Percentiles rank a stretch among this genome's conserved stretches.
phyloP scores from a whole-genome alignment of 371 early-diverging fungal species.

The Phascolomyces articulosus region DNA sequence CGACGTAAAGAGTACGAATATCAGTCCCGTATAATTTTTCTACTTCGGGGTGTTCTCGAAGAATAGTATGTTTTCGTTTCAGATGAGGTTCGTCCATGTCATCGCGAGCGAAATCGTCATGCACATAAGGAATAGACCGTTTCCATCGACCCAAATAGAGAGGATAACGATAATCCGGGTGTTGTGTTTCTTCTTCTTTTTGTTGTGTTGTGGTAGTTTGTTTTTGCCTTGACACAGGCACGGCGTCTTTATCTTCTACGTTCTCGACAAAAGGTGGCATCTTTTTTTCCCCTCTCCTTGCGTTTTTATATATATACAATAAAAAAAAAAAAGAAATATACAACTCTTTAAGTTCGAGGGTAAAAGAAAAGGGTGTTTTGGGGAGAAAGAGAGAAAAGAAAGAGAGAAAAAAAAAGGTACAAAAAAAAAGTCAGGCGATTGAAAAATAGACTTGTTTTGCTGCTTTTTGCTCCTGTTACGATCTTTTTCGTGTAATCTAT shows the following conservation, averaged over 20 bases:
- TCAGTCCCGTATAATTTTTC: slow-evolving; percentile 86
- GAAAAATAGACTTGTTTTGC: background rate
- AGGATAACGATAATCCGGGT: slow-evolving; percentile 79
- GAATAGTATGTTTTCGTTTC: slow-evolving; percentile 87
- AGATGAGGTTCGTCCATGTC: slow-evolving; percentile 95
- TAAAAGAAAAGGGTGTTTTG: background rate
- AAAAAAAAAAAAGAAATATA: background rate
- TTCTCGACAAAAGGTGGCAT: slow-evolving; percentile 36
- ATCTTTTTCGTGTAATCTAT: background rate
- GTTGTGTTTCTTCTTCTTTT: slow-evolving; percentile 15
- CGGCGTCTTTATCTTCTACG: slow-evolving; percentile 20
- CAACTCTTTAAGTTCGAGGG: background rate
- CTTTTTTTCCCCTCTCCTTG: no score
- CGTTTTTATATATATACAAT: background rate
- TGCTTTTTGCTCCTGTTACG: background rate
- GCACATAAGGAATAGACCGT: slow-evolving; percentile 75
- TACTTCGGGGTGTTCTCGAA: slow-evolving; percentile 89
- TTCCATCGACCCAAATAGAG: slow-evolving; percentile 85
- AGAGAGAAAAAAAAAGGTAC: slow-evolving; percentile 5
- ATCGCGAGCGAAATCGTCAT: slow-evolving; percentile 82
- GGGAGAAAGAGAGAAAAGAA: slow-evolving; percentile 3
- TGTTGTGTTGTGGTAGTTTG: background rate
- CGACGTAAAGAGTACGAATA: slow-evolving; percentile 75
- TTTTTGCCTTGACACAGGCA: slow-evolving; percentile 10
- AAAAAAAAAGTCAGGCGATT: slow-evolving; percentile 15